A percentile compares a stretch with the other conserved stretches of the same genome.
These are phyloP conservation scores for Echria macrotheca DNA, from an alignment of 495 filamentous ascomycete species.

Conservation along the genomic window DNA sequence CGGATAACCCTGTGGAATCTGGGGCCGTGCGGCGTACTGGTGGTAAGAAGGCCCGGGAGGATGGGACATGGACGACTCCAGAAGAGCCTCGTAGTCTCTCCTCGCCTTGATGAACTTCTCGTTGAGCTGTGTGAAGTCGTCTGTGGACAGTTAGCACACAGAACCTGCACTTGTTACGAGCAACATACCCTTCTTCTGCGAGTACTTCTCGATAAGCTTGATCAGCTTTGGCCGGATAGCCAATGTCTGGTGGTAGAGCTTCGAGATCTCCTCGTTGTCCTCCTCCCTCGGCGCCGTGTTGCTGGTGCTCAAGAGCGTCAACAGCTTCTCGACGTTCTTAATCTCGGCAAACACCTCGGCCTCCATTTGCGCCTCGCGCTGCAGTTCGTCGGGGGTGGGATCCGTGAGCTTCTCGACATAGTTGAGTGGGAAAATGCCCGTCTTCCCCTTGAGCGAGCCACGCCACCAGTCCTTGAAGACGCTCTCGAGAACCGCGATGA, in stretches of 20 bases:
- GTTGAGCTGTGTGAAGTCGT: slow-evolving; percentile 96
- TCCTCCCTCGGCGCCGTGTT: slow-evolving; percentile 79
- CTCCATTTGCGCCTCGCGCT: slow-evolving; percentile 95
- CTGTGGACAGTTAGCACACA: slow-evolving; percentile 42
- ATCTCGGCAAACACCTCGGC: slow-evolving; percentile 97
- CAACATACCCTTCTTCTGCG: slow-evolving; percentile 86
- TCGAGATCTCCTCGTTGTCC: slow-evolving; percentile 91
- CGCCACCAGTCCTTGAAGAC: slow-evolving; percentile 99
- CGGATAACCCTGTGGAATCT: slow-evolving; percentile 59
- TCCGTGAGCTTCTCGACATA: slow-evolving; percentile 97
- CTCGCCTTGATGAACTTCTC: slow-evolving; percentile 99
- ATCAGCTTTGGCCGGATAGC: slow-evolving; percentile 95
- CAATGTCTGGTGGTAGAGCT: slow-evolving; percentile 86
- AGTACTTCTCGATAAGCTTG: slow-evolving; percentile 97
- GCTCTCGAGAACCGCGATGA: slow-evolving; percentile 94
- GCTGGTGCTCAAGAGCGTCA: slow-evolving; percentile 91
- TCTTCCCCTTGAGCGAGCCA: slow-evolving; percentile 86
- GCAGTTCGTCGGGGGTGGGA: slow-evolving; percentile 88
- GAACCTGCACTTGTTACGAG: background rate
- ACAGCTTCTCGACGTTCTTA: slow-evolving; percentile 95
- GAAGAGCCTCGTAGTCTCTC: slow-evolving; percentile 89
- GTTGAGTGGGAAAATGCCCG: slow-evolving; percentile 96
- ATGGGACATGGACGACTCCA: slow-evolving; percentile 94
- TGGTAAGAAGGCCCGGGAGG: slow-evolving; percentile 60
- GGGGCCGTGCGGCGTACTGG: slow-evolving; percentile 62